Conservation (phyloP, 2,329 filamentous ascomycete species). For the Cephalotrichum gorgonifer region DNA sequence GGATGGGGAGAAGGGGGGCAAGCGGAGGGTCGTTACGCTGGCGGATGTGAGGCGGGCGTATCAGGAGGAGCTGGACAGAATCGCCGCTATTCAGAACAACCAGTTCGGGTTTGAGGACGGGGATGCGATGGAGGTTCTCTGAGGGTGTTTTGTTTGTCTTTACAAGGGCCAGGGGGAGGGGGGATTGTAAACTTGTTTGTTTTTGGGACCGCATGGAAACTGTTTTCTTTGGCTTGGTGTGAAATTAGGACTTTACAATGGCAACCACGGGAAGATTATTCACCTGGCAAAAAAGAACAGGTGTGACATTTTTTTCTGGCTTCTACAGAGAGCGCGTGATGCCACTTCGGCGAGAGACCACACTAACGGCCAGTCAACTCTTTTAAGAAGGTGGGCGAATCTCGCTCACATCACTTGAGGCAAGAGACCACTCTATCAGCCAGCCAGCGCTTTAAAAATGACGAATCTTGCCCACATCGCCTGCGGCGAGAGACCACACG, state of each 20-base stretch:
- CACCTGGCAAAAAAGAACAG: not conserved
- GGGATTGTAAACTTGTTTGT: conserved; percentile 5
- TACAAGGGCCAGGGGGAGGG: too few species aligned
- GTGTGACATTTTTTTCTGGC: too few species aligned
- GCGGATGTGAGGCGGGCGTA: conserved; percentile 83
- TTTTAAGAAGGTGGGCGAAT: too few species aligned
- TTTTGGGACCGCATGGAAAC: not conserved
- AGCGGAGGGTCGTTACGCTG: conserved; percentile 73
- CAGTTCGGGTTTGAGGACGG: conserved; percentile 66
- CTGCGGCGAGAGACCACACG: too few species aligned
- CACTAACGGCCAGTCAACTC: too few species aligned
- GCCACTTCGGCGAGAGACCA: not conserved
- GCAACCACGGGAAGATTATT: not conserved
- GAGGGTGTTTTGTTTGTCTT: conserved; percentile 8
- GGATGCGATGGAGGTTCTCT: conserved; percentile 43
- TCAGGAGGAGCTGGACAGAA: conserved; percentile 78
- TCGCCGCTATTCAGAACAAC: conserved; percentile 79
- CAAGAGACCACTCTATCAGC: too few species aligned
- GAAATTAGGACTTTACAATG: not conserved
- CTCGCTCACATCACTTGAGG: too few species aligned
- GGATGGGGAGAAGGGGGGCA: conserved; percentile 19
- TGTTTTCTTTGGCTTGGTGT: not conserved
- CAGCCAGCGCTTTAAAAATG: not conserved
- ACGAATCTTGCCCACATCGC: too few species aligned
- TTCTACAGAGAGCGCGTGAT: not conserved